Evolutionary conservation across 352 stramenopile genomes (phyloP).

Genomic region (Phytophthora ohioensis): DNA sequence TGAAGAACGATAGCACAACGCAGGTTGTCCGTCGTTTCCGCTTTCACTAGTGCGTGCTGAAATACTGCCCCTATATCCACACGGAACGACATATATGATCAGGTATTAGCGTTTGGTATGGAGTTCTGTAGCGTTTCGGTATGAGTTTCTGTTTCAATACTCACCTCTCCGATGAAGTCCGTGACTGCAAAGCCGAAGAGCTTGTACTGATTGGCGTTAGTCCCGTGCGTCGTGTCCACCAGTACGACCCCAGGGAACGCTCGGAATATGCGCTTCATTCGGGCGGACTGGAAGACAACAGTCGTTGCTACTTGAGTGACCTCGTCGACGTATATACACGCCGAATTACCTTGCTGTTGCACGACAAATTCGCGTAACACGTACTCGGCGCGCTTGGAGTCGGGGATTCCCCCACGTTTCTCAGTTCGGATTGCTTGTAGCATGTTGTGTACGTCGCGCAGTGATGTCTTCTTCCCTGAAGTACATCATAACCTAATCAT

Average conservation of each 20-base stretch:
- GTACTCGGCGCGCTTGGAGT: conserved; percentile 1
- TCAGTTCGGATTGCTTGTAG: conserved; percentile 4
- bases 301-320: neutral
- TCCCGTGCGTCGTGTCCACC: conserved; percentile 8
- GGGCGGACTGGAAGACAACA: conserved; percentile 15
- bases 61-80: conserved; percentile 9
- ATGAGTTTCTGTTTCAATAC: neutral
- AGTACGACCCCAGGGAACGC: conserved; percentile 15
- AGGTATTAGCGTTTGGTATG: neutral
- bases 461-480: conserved; percentile 2
- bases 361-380: conserved; percentile 7
- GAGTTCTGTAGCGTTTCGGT: conserved; percentile 1
- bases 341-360: conserved; percentile 4
- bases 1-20: conserved; percentile 1
- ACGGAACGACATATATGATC: neutral
- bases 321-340: conserved; percentile 1
- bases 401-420: neutral
- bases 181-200: conserved; percentile 14
- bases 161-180: conserved; percentile 19
- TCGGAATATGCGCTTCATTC: conserved; percentile 15
- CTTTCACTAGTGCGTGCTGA: neutral
- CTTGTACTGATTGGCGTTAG: conserved; percentile 18
- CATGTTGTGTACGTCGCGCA: conserved; percentile 14
- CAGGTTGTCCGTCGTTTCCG: conserved; percentile 6
- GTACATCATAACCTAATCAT: neutral